Evolutionary conservation across 176 grass and related monocot genomes (phyloP).

Genomic region (Triticum urartu): DNA sequence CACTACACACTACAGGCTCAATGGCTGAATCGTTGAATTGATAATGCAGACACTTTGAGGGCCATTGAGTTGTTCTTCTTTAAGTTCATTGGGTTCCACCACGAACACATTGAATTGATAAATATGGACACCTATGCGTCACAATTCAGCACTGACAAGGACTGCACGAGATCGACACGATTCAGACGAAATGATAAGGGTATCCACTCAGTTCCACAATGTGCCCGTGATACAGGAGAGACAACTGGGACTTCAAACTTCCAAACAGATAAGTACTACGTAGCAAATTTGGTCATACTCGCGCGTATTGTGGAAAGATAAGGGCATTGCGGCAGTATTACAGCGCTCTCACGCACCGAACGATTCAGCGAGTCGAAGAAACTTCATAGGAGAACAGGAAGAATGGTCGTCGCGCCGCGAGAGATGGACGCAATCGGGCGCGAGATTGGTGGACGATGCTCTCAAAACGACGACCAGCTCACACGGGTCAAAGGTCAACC

Average conservation of each 20-base stretch:
- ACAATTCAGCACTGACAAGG: neutral
- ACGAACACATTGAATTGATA: neutral
- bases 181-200: neutral
- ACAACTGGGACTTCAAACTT: neutral
- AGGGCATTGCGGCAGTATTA: neutral
- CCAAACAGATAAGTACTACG: neutral
- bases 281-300: neutral
- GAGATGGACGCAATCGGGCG: neutral
- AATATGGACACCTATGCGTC: neutral
- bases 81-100: neutral
- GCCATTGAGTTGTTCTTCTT: neutral
- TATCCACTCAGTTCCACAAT: neutral
- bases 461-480: slow-evolving; percentile 12
- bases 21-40: neutral
- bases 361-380: neutral
- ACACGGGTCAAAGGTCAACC: slow-evolving; percentile 26
- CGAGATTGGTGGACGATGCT: neutral
- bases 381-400: neutral
- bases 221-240: neutral
- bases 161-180: neutral
- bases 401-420: neutral
- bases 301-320: neutral
- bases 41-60: neutral
- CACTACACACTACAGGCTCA: neutral
- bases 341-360: neutral